A percentile compares a stretch with the other conserved stretches of the same genome.
Evolutionary conservation across 176 grass and related monocot genomes (phyloP).

Genomic region (Carex littledalei): DNA sequence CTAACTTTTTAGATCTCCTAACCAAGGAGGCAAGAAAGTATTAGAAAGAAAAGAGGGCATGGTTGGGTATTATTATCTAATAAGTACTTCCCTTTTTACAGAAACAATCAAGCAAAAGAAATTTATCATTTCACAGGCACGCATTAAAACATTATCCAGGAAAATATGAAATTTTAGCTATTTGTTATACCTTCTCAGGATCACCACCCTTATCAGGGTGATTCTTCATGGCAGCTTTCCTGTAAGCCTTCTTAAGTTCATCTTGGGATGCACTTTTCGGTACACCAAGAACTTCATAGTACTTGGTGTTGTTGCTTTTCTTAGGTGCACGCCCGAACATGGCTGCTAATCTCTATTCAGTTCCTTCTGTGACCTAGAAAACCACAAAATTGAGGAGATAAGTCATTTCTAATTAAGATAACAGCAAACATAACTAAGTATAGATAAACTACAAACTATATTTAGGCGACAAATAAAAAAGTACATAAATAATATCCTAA

Average conservation of each 20-base stretch:
- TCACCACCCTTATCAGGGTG: constrained; percentile 97
- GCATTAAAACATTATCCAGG: not conserved
- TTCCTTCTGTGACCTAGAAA: constrained; percentile 7
- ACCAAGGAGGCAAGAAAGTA: not conserved
- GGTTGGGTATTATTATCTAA: not conserved
- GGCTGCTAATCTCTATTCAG: constrained; percentile 31
- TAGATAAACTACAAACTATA: constrained; percentile 6
- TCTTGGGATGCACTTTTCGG: constrained; percentile 67
- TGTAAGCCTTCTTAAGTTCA: constrained; percentile 89
- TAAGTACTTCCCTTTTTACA: not conserved
- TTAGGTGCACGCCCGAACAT: constrained; percentile 92
- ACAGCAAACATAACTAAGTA: not conserved
- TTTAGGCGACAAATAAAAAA: not conserved
- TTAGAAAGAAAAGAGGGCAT: not conserved
- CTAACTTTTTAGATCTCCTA: not conserved
- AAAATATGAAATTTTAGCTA: not conserved
- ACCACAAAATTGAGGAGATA: not conserved
- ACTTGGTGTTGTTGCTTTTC: constrained; percentile 84
- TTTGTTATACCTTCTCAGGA: constrained; percentile 62
- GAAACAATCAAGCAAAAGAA: not conserved
- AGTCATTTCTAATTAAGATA: not conserved
- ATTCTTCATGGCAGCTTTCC: constrained; percentile 81
- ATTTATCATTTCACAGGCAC: not conserved
- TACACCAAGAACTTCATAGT: constrained; percentile 89
- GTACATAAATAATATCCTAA: not conserved